Base-by-base conservation (phyloP, 129 eudicot genomes). In the Flaveria linearis region DNA sequence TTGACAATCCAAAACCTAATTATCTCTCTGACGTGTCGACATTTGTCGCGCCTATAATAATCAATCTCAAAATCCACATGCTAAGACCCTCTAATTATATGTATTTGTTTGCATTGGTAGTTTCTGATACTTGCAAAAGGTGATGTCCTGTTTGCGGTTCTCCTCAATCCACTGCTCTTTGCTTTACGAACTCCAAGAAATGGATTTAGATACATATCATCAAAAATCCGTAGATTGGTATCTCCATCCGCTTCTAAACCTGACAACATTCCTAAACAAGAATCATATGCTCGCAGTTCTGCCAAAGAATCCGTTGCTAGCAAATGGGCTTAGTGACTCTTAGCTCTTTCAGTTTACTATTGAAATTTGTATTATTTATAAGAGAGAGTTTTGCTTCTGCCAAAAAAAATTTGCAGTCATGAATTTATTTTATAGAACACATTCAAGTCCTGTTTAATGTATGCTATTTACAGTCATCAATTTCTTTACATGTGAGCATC, bases 241-340 rank as follows among this genome's bases (percentile, higher is more conserved):
- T 83, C 74, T 71, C 87, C 85, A 3, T 64, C 75, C 66, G 66
- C 70, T 45, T 62, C 83, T 45, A 80, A 39, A 39, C 60, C 81
- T 36, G 79, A 36, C 41, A 36, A 5, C 9, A 52, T 36, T 23
- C 71, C 86, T 20, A 71, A 68, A 71, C 84, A 80, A 72, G 85
- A 90, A 73, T 71, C 55, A 43, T 77, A 69, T 61, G 78, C 79
- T 23, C 80, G 69, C 13, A 72, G 50, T 81, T 87, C 96, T 62
- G 96, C 97, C 47, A 87, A 88, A 80, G 88, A 89, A 10, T 84
- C 85, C 1, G 97, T 92, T 45, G 84, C 86, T 80, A 84, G 84
- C 78, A 92, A 92, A 89, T 92, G 96, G 97, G 97, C 90, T 5
- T 81, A 87, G 83, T 43, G 82, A 82, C 80, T 89, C 78, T 70